Evolutionary conservation across 2,329 filamentous ascomycete genomes (phyloP), one percentile per base, ranked within the genome.

Genomic region (Aureobasidium sp.): DNA sequence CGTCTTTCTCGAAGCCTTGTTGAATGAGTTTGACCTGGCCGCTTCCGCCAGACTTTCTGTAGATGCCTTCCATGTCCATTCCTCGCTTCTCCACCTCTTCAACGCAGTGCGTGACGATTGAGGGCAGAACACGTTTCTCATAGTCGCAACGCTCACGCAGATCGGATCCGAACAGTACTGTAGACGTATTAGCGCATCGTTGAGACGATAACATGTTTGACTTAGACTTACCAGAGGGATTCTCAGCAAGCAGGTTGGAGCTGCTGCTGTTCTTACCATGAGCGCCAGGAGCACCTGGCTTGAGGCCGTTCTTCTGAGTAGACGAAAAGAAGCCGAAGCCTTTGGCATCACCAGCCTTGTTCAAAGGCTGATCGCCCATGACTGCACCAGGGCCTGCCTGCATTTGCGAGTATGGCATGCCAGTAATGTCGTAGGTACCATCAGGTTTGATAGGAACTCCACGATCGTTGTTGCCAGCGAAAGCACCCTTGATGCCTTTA

Each of bases 31-130:
- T 95, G 72, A 96, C 89, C 73, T 95, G 91, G 9, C 90, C 91
- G 69, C 89, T 92, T 67, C 92, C 94, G 63, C 94, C 94, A 56
- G 92, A 96, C 81, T 99, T 99, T 71, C 94, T 87, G 78, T 99
- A 99, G 69, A 99, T 96, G 65, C 94, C 94, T 77, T 97, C 94
- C 68, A 95, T 85, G 70, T 97, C 92, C 90, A 99, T 96, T 76
- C 93, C 94, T 72, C 94, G 87, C 26, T 94, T 79, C 75, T 99
- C 94, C 43, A 99, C 94, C 76, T 99, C 93, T 72, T 96, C 90
- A 67, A 99, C 96, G 75, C 94, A 99, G 52, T 92, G 88, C 52
- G 87, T 93, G 47, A 99, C 90, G 32, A 99, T 90, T 65, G 86
- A 87, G 52, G 94, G 94, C 65, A 99, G 93, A 69, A 93, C 87